Evolutionary conservation across 345 rosid genomes (phyloP).

Genomic region (Hibiscus tridactylites): DNA sequence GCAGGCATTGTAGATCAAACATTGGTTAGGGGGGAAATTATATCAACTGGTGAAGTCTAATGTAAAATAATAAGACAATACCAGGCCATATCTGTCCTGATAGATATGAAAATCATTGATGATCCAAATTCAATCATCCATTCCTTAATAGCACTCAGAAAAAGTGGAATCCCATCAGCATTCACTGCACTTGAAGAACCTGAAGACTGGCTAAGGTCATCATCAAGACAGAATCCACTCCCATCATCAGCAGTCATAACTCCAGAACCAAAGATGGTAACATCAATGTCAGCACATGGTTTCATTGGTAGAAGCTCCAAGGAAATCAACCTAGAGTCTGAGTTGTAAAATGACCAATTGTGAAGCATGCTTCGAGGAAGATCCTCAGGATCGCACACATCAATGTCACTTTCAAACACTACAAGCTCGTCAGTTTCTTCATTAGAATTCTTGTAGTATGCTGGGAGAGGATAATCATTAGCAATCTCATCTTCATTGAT

Average conservation of each 20-base stretch:
- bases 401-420: slow-evolving; percentile 34
- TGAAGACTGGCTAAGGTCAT: slow-evolving; percentile 31
- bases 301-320: slow-evolving; percentile 82
- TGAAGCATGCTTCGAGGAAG: slow-evolving; percentile 69
- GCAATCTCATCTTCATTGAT: slow-evolving; percentile 85
- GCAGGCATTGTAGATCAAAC: background rate
- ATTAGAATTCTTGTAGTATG: slow-evolving; percentile 40
- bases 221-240: slow-evolving; percentile 44
- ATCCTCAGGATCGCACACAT: slow-evolving; percentile 27
- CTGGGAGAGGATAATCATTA: slow-evolving; percentile 80
- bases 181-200: slow-evolving; percentile 25
- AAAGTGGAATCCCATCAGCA: slow-evolving; percentile 42
- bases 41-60: background rate
- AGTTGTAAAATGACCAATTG: slow-evolving; percentile 81
- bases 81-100: slow-evolving; percentile 84
- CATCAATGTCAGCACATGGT: slow-evolving; percentile 62
- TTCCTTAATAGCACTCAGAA: slow-evolving; percentile 65
- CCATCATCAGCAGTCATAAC: slow-evolving; percentile 58
- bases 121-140: slow-evolving; percentile 84
- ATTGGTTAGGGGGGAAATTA: background rate
- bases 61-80: slow-evolving; percentile 18
- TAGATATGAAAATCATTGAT: slow-evolving; percentile 45
- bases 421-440: slow-evolving; percentile 69
- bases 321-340: slow-evolving; percentile 57
- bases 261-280: slow-evolving; percentile 72